Evolutionary conservation across 805 yeast species (phyloP).

Genomic region (Cyberlindnera veronae): DNA sequence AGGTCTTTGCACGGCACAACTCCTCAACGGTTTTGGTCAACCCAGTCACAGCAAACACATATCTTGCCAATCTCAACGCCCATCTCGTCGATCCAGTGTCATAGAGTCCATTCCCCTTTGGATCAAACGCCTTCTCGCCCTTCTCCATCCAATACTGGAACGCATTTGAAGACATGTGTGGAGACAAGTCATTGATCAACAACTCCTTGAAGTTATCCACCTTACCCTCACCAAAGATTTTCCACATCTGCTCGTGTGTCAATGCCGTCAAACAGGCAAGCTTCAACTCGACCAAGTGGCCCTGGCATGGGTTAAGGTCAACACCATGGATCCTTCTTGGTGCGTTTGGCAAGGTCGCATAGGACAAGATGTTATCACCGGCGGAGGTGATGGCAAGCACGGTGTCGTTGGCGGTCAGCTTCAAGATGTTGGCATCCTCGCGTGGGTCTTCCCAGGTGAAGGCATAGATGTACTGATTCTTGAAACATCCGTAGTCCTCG

Average conservation of each 20-base stretch:
- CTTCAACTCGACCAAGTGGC: slow-evolving; percentile 75
- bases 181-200: slow-evolving; percentile 53
- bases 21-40: slow-evolving; percentile 47
- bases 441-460: slow-evolving; percentile 91
- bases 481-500: slow-evolving; percentile 66
- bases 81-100: slow-evolving; percentile 85
- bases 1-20: slow-evolving; percentile 52
- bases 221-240: slow-evolving; percentile 72
- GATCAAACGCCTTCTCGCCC: slow-evolving; percentile 55
- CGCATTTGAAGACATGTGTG: slow-evolving; percentile 74
- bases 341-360: slow-evolving; percentile 64
- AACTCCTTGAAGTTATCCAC: slow-evolving; percentile 49
- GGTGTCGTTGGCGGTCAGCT: slow-evolving; percentile 59
- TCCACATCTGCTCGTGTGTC: slow-evolving; percentile 61
- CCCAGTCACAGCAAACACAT: slow-evolving; percentile 56
- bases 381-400: slow-evolving; percentile 84
- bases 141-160: slow-evolving; percentile 75
- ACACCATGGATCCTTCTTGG: slow-evolving; percentile 82
- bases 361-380: slow-evolving; percentile 75
- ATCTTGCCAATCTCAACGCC: slow-evolving; percentile 71
- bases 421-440: slow-evolving; percentile 68
- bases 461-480: slow-evolving; percentile 77
- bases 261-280: slow-evolving; percentile 64
- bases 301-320: slow-evolving; percentile 80
- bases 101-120: slow-evolving; percentile 59